These are phyloP conservation scores for Nicotiana undulata DNA, from an alignment of 257 asterid species.

Conservation along the genomic window DNA sequence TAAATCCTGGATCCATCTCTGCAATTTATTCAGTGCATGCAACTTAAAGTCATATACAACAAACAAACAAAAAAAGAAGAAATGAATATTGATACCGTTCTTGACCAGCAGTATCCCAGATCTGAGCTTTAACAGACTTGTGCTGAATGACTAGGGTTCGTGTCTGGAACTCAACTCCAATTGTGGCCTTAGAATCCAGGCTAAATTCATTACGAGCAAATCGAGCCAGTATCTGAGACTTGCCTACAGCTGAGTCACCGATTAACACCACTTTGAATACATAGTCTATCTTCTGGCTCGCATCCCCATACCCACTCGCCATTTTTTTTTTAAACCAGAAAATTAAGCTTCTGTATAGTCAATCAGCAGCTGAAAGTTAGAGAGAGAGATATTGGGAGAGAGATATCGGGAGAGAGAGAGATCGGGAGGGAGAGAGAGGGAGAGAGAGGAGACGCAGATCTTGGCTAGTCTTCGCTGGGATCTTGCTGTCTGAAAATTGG, in stretches of 20 bases:
- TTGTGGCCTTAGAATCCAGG: constrained; percentile 10
- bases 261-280: constrained; percentile 10
- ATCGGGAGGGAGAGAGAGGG: background rate
- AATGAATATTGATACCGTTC: background rate
- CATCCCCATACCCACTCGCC: constrained; percentile 6
- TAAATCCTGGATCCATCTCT: no score
- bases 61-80: background rate
- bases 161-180: constrained; percentile 13
- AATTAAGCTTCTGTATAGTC: no score
- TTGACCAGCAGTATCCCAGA: constrained; percentile 20
- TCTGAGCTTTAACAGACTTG: constrained; percentile 15
- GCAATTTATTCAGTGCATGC: no score
- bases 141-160: constrained; percentile 5
- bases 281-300: constrained; percentile 7
- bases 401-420: background rate
- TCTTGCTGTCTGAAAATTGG: background rate
- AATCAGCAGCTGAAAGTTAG: background rate
- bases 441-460: no score
- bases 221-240: constrained; percentile 7
- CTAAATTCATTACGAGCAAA: constrained; percentile 11
- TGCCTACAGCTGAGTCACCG: constrained; percentile 14
- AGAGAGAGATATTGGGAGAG: background rate
- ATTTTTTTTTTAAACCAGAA: background rate
- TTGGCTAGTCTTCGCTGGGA: background rate
- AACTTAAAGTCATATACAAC: no score